Evolutionary conservation across 2,329 filamentous ascomycete genomes (phyloP).

Genomic region (Claviceps monticola): DNA sequence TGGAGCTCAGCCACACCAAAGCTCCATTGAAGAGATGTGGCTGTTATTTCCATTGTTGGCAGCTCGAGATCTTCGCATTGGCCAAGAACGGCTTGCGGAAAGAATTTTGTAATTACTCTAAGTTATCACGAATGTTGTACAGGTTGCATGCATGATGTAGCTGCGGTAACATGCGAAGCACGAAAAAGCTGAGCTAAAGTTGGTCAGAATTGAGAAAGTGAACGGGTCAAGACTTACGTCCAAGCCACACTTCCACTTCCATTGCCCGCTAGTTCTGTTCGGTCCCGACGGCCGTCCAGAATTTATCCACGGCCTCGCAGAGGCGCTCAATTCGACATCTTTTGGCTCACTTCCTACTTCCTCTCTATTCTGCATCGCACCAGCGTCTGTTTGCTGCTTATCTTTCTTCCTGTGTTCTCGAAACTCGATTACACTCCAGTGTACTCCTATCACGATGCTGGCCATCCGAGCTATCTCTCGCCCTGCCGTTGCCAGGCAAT

Average conservation of each 20-base stretch:
- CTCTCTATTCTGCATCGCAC: slow-evolving; percentile 7
- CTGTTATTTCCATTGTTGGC: slow-evolving; percentile 4
- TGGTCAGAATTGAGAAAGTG: not conserved
- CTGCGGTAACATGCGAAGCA: not conserved
- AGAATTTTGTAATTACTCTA: too few relatives aligned
- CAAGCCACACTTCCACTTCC: slow-evolving; percentile 3
- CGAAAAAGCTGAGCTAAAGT: not conserved
- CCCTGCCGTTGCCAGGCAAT: slow-evolving; percentile 58
- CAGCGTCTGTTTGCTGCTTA: slow-evolving; percentile 12
- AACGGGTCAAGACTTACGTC: not conserved
- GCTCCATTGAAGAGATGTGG: slow-evolving; percentile 4
- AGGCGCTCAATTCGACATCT: slow-evolving; percentile 1
- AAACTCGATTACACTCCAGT: slow-evolving; percentile 7
- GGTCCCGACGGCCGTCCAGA: slow-evolving; percentile 8
- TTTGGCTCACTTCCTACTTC: slow-evolving; percentile 4
- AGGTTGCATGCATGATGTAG: not conserved
- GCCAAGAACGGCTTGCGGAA: not conserved
- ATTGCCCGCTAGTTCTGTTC: not conserved
- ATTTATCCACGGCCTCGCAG: slow-evolving; percentile 10
- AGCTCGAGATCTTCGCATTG: not conserved
- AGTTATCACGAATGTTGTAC: too few relatives aligned
- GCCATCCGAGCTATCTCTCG: slow-evolving; percentile 64
- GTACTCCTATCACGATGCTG: slow-evolving; percentile 50
- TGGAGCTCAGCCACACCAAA: slow-evolving; percentile 7
- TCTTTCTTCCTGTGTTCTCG: slow-evolving; percentile 12